Base-by-base conservation (phyloP, 176 grass and related monocot species). In the Lolium perenne region DNA sequence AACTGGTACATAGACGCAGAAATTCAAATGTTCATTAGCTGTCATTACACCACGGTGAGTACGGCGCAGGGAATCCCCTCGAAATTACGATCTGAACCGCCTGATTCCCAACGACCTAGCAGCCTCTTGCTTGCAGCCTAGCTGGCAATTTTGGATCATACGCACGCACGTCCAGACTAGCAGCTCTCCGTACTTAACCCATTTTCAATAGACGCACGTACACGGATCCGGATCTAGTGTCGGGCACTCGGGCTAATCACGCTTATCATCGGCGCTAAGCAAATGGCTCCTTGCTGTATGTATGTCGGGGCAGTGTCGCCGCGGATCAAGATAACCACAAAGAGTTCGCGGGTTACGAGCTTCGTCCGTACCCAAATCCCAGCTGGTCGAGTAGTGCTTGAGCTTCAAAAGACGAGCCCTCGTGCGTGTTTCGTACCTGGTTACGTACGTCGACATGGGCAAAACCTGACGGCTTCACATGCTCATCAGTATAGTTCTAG, bases 221-320 rank as follows among this genome's bases (percentile, higher is more conserved):
- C 84, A 68, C 75, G 23, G 3, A 80, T 75, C 66, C 59, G 68
- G 80, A 91, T 91, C 89, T 54, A 23, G 2, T 84, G 89, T 80
- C 67, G 84, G 32, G 32, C 32, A 35, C 32, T 35, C 32, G 32
- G 89, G 49, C 5, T n/a, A 7, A 74, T 2, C 76, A 11, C 20
- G 86, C 20, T 51, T 22, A 68, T 2, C 5, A 35, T 35, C 32
- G 32, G 38, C 53, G 74, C 32, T 41, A 71, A 86, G 72, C 55
- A 15, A 80, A 8, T 23, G 45, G 46, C 10, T 11, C 13, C 20
- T 0, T 59, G 8, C 3, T 12, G 23, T 49, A 9, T 38, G 58
- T 41, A 10, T 87, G 80, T 87, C 85, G 85, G 75, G 49, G 2
- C 47, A 23, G 23, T 91, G 89, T 91, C 85, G 66, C 80, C 7